Evolutionary conservation across 495 filamentous ascomycete species (phyloP), one percentile per base, ranked within the genome.

Genomic region (Neurospora sublineolata): DNA sequence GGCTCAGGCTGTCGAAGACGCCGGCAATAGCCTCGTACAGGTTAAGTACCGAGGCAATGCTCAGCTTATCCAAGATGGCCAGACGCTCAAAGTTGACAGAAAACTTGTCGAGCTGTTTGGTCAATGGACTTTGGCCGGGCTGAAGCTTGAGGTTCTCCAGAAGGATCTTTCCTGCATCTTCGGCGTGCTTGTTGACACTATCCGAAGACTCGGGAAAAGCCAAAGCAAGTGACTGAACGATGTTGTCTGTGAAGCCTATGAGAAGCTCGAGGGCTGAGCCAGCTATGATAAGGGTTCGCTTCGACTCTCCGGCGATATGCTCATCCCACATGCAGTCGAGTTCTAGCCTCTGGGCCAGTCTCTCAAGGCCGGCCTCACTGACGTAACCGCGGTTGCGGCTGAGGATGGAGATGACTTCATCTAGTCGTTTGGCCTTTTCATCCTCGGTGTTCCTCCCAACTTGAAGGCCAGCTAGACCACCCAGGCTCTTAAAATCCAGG

Each of bases 21-120:
- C 93, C 93, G 38, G 91, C 91, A 18, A 97, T 85, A 7, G 94
- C 95, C 79, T 95, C 92, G 77, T 94, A 93, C 79, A 95, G 93
- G 74, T 94, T 95, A 11, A 97, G 84, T 27, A 87, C 87, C 39
- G 89, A 90, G 8, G 82, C 82, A 27, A 84, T 81, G 79, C 94
- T 94, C 72, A 97, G 84, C 74, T 88, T 90, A 77, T 99, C 95
- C 73, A 96, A 83, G 9, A 83, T 86, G 2, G 92, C 90, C 52
- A 98, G 82, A 73, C 90, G 87, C 76, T 92, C 90, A 64, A 99
- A 82, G 80, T 97, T 97, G 52, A 84, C 86, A 23, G 91, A 89
- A 78, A 98, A 98, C 4, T 82, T 82, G 27, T 88, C 86, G 30
- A 97, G 82, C 37, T 83, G 86, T 72, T 88, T 91, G 68, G 87